Evolutionary conservation across 2,329 filamentous ascomycete species (phyloP).

Genomic region (Penicillium sp.): DNA sequence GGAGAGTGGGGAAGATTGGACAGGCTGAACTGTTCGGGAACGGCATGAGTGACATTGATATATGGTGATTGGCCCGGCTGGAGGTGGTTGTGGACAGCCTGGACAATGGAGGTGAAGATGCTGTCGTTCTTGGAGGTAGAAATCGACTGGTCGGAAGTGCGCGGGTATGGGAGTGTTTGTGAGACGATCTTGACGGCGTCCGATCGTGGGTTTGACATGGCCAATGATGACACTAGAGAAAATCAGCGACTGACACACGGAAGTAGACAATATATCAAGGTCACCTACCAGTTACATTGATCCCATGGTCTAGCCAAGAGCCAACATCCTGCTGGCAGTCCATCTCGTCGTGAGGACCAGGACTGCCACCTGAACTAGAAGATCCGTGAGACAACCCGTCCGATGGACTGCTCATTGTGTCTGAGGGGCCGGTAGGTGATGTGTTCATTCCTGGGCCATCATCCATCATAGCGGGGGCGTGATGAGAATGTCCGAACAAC

Average conservation of each 20-base stretch:
- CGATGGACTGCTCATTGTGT: constrained; percentile 31
- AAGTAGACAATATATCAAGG: neutral
- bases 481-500: constrained; percentile 27
- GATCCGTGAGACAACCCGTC: constrained; percentile 32
- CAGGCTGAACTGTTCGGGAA: constrained; percentile 62
- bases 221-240: constrained; percentile 38
- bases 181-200: constrained; percentile 58
- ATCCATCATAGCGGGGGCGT: constrained; percentile 23
- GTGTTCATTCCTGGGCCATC: constrained; percentile 31
- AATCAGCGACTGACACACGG: constrained; percentile 3
- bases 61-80: constrained; percentile 55
- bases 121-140: constrained; percentile 32
- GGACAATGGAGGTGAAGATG: constrained; percentile 57
- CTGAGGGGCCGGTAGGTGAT: constrained; percentile 27
- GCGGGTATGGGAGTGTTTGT: constrained; percentile 60
- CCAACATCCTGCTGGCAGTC: constrained; percentile 32
- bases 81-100: constrained; percentile 55
- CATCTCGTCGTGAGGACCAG: constrained; percentile 31
- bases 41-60: constrained; percentile 65
- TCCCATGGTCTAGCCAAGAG: constrained; percentile 39
- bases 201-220: constrained; percentile 34
- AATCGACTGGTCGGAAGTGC: constrained; percentile 33
- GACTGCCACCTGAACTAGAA: constrained; percentile 33
- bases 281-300: constrained; percentile 38
- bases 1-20: constrained; percentile 64